Evolutionary conservation across 805 yeast species (phyloP), one percentile per base, ranked within the genome.

Genomic region (Ascoidea rubescens): DNA sequence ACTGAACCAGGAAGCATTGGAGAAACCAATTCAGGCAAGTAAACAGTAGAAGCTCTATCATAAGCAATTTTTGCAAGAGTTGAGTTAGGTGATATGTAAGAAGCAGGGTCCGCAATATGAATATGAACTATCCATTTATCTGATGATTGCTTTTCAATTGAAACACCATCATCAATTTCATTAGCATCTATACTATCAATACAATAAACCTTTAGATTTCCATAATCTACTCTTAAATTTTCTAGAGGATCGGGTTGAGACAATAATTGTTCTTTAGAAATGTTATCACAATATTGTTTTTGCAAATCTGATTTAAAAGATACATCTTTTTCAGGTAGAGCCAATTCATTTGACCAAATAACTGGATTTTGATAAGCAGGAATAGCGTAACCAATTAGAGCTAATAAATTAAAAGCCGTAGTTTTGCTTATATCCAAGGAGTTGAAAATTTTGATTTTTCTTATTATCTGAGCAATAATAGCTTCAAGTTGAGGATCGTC

Each of bases 161-260:
- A 79, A 31, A 91, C 72, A 48, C 97, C 99, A 66, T 91, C 99
- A 65, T 91, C 99, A 54, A 93, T 84, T 64, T 93, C 98, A 58
- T 84, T 83, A 0, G 98, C 96, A 46, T 73, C 73, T 4, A 71
- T 77, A 2, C 83, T 73, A 66, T 93, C 99, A 54, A 91, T 87
- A 66, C 97, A 89, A 63, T 80, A 91, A 1, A 89, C 80, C 0
- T 77, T 74, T 10, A 74, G 60, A 48, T 72, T 66, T 0, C 66
- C 65, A 56, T 72, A 76, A 31, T 71, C 71, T n/a, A 57, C 57
- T 57, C 84, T 67, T 28, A 62, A 51, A 1, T 42, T 48, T 2
- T 51, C 50, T 0, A 63, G 58, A 2, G 58, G 49, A 45, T 62
- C 61, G 14, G 33, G 43, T 12, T 5, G 30, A 4, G 31, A 48